Evolutionary conservation across 1,284 basidiomycete species (phyloP), one percentile per base, ranked within the genome.

Genomic region (Mycena citricolor): DNA sequence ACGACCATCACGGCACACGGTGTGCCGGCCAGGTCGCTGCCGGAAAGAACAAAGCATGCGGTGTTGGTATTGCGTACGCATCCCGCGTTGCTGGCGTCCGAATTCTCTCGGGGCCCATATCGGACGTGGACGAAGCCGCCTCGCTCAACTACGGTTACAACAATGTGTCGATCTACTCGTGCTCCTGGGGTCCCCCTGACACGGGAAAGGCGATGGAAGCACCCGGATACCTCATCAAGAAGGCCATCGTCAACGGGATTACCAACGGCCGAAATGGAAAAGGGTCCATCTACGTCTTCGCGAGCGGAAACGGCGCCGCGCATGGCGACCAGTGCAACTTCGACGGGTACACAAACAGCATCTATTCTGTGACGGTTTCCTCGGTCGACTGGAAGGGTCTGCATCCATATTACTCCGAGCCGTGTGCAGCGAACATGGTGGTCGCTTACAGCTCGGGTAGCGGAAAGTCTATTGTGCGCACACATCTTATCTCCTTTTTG

Each of bases 1-100:
- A 99, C 56, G 97, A 99, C 60, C 91, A 92, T 62, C 97, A 99
- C 62, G 97, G 97, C 13, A 99, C 97, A 0, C 86, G 97, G 3
- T 99, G 97, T 63, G 95, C 95, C 1, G 97, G 97, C 23, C 97
- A 99, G 66, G 86, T 99, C 42, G 94, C 91, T n/a, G 97, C 97
- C 1, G 81, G 79, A n/a, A 93, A 90, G 65, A 99, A 99, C 68
- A 85, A 90, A 49, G 88, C 88, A 0, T 99, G 97, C 61, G 97
- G 97, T 23, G 76, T 99, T 5, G 97, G 97, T 16, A 90, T 99
- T 38, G 93, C 97, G 1, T 94, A 97, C 62, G 73, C 87, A 6
- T 86, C 94, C 34, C 88, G 91, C 57, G 85, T 99, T 41, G 90
- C 97, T 12, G 97, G 94, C 16, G 77, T 99, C 25, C 88, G 97